phyloP scores from a whole-genome alignment of 148 eudicot species.

The Cornus kousa region DNA sequence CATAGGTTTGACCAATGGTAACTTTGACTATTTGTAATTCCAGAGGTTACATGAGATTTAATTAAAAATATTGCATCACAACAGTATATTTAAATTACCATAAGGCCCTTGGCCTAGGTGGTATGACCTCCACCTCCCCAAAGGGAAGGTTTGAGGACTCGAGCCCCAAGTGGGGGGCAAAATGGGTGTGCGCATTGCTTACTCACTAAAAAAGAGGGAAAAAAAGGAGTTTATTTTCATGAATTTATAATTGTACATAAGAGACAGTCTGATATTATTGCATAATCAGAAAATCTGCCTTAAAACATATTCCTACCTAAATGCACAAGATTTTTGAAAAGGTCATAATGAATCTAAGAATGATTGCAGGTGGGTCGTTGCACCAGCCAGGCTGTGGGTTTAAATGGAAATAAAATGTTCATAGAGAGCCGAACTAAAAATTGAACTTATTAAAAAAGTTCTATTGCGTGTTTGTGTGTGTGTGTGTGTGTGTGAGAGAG shows the following conservation, averaged over 20 bases:
- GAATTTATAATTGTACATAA: too few relatives aligned
- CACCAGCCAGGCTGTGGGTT: neutral
- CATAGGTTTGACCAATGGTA: neutral
- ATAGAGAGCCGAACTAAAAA: too few relatives aligned
- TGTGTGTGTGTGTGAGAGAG: conserved; percentile 23
- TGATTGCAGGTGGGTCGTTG: neutral
- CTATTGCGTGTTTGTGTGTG: neutral
- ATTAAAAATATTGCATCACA: neutral
- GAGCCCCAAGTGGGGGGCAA: too few relatives aligned
- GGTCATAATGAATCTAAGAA: neutral
- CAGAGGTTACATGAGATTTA: neutral
- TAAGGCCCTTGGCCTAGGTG: too few relatives aligned
- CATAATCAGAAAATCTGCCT: neutral
- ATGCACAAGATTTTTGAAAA: too few relatives aligned
- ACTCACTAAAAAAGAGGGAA: too few relatives aligned
- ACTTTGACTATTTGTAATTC: neutral
- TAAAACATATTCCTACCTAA: neutral
- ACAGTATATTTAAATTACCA: too few relatives aligned
- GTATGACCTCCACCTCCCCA: too few relatives aligned
- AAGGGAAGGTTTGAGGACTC: too few relatives aligned
- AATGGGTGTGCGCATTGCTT: too few relatives aligned
- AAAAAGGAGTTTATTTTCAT: neutral
- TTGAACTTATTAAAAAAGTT: neutral
- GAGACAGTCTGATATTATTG: too few relatives aligned
- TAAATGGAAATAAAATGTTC: neutral